A percentile compares a stretch with the other conserved stretches of the same genome.
These are phyloP conservation scores for Nidularia pulvinata DNA, from an alignment of 768 basidiomycete genomes.

Conservation along the genomic window DNA sequence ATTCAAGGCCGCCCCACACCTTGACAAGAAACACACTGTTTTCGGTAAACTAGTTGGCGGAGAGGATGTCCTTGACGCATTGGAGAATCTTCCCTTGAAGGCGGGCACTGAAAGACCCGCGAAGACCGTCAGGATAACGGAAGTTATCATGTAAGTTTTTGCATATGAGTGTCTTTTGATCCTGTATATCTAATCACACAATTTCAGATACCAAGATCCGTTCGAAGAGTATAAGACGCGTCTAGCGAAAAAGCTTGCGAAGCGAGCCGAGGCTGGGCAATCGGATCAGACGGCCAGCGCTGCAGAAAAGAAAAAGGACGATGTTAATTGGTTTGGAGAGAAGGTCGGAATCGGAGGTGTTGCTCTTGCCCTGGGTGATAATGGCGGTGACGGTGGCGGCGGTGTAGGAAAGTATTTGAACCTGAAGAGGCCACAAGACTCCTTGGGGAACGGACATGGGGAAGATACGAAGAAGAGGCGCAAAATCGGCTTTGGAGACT, in stretches of 20 bases:
- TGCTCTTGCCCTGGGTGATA: constrained; percentile 22
- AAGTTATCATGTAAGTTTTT: constrained; percentile 76
- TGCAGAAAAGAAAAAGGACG: constrained; percentile 57
- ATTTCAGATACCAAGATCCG: constrained; percentile 83
- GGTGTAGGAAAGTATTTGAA: constrained; percentile 84
- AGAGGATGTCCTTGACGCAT: constrained; percentile 81
- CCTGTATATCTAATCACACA: background rate
- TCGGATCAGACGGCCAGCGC: constrained; percentile 21
- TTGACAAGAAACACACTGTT: constrained; percentile 94
- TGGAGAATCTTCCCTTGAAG: constrained; percentile 83
- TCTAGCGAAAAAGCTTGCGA: constrained; percentile 76
- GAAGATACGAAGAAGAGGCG: constrained; percentile 81
- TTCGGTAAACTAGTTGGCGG: constrained; percentile 98
- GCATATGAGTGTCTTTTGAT: background rate
- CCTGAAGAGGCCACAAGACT: constrained; percentile 43
- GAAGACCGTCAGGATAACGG: constrained; percentile 84
- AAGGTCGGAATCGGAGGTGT: constrained; percentile 60
- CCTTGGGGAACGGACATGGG: constrained; percentile 21
- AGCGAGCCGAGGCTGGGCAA: constrained; percentile 41
- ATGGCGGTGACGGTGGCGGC: constrained; percentile 21
- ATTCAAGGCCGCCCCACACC: constrained; percentile 78
- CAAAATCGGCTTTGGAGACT: constrained; percentile 89
- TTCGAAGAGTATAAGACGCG: constrained; percentile 92
- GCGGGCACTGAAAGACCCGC: constrained; percentile 86
- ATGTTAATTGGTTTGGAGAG: constrained; percentile 89